phyloP scores from a whole-genome alignment of 805 yeast species.

The Yueomyces sp. region DNA sequence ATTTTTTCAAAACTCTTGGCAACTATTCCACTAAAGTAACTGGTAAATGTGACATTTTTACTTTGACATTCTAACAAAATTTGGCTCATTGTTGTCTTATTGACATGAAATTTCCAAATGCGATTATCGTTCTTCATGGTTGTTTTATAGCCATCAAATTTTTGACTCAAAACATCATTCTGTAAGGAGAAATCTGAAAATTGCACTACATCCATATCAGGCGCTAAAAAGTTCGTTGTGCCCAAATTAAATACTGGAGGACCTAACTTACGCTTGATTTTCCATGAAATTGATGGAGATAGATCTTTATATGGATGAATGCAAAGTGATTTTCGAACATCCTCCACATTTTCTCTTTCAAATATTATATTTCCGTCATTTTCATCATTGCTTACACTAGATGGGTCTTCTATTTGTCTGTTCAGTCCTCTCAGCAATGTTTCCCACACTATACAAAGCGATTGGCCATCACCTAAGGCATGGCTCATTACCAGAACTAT shows the following conservation, averaged over 20 bases:
- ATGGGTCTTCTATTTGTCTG: not conserved
- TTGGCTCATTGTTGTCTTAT: conserved; percentile 1
- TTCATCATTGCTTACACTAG: not conserved
- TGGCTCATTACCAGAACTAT: not conserved
- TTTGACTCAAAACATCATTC: not conserved
- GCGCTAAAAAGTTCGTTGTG: not conserved
- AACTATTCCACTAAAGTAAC: conserved; percentile 10
- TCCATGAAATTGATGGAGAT: not conserved
- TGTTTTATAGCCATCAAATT: too few species aligned
- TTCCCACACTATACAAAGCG: conserved; percentile 8
- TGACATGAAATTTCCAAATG: conserved; percentile 1
- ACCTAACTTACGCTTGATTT: not conserved
- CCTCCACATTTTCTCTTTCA: not conserved
- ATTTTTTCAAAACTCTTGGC: conserved; percentile 1
- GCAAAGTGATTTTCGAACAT: conserved; percentile 1
- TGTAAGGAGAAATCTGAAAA: not conserved
- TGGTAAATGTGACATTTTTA: conserved; percentile 12
- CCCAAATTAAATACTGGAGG: not conserved
- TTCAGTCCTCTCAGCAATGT: not conserved
- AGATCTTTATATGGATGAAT: conserved; percentile 9
- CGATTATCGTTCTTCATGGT: not conserved
- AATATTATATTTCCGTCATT: not conserved
- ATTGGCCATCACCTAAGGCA: conserved; percentile 9
- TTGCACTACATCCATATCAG: not conserved
- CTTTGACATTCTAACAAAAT: conserved; percentile 9